Base-by-base conservation (phyloP, 257 asterid genomes). In the Nicotiana undulata region DNA sequence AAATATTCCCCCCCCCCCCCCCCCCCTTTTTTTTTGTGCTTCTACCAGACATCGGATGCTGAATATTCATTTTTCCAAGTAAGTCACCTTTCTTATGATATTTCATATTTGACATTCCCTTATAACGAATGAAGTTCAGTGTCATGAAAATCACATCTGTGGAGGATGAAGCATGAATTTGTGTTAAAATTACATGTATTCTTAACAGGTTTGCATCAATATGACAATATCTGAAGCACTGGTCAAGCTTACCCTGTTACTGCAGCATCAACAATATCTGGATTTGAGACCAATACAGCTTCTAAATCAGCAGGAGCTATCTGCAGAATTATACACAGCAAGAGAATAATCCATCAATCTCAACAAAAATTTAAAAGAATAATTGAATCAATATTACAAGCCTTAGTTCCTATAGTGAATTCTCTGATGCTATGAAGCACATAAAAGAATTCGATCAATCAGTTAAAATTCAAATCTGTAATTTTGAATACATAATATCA, bases 261-360 rank as follows among this genome's bases (percentile, higher is more conserved):
- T 65, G 96, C 98, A 17, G 87, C 97, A 86, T 94, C 98, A 56
- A 86, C 84, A 8, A 94, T 89, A 52, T 90, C 91, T 0, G 98
- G 94, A 81, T 94, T 96, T 75, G 91, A 80, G 31, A 85, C 60
- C 66, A 94, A 70, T 22, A 92, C 86, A 7, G 94, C 84, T 84
- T 94, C 98, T 29, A 94, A 89, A 88, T 94, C 98, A 81, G 96
- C 97, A 9, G 98, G 98, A 79, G 98, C 93, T 83, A 94, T 88
- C 98, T 94, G 91, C 83, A 83, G 51, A 52, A 76, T 11, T 37
- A 51, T 44, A 40, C 7, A 82, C 29, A 29, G 63, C 44, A 82
- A 59, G 58, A 68, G 29, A 51, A 31, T 32, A 55, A 3, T 20
- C 60, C 65, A 76, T 68, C 28, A 44, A 44, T 18, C 26, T 55